These are phyloP conservation scores for Backusella macrospora DNA, from an alignment of 192 early-diverging fungal genomes.

Conservation along the genomic window DNA sequence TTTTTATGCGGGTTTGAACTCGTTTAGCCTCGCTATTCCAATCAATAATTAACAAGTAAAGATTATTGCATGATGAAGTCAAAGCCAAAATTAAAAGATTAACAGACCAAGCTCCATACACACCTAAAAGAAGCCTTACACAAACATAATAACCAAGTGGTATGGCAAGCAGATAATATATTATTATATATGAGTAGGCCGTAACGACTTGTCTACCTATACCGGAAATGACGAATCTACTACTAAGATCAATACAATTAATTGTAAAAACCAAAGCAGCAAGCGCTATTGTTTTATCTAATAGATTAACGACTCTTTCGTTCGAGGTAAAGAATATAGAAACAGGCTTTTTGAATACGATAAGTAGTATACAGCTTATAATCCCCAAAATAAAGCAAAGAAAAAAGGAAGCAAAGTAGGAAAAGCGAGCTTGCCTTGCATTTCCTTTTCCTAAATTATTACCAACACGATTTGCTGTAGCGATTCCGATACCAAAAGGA, in stretches of 20 bases:
- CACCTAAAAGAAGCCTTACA: constrained; percentile 52
- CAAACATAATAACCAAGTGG: constrained; percentile 62
- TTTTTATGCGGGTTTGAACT: constrained; percentile 12
- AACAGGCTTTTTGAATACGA: not conserved
- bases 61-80: not conserved
- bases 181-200: constrained; percentile 51
- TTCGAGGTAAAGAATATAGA: constrained; percentile 61
- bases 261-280: constrained; percentile 64
- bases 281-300: constrained; percentile 41
- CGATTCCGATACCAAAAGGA: constrained; percentile 79
- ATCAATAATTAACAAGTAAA: constrained; percentile 24
- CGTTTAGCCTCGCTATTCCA: constrained; percentile 30
- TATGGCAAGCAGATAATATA: constrained; percentile 69
- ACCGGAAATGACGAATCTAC: constrained; percentile 72
- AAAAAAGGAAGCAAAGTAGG: constrained; percentile 51
- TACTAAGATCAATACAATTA: constrained; percentile 61
- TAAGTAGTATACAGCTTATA: constrained; percentile 56
- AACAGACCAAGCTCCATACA: constrained; percentile 65
- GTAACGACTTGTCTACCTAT: constrained; percentile 74
- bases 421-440: constrained; percentile 52
- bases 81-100: constrained; percentile 45
- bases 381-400: constrained; percentile 50
- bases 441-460: constrained; percentile 68
- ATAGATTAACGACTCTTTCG: constrained; percentile 47
- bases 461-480: constrained; percentile 79